Conservation (phyloP, 257 asterid genomes). For the Scutellaria galericulata region DNA sequence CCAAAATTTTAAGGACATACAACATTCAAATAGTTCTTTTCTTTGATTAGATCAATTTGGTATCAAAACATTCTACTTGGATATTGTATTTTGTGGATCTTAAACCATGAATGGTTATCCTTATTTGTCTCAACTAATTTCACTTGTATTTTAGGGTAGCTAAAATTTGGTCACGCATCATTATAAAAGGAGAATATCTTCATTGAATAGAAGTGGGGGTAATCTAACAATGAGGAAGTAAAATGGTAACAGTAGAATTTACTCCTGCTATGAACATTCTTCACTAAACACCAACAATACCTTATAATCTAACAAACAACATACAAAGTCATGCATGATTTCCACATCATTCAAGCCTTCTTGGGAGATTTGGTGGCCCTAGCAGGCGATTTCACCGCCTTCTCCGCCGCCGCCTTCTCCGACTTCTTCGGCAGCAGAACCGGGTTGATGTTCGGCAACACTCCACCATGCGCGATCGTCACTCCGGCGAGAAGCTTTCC, state of each 20-base stretch:
- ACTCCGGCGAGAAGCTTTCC: conserved; percentile 34
- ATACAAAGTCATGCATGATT: no score
- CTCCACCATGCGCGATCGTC: conserved; percentile 35
- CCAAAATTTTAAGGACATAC: no score
- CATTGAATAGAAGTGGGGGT: not conserved
- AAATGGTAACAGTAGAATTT: not conserved
- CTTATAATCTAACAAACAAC: not conserved
- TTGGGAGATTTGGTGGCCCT: conserved; percentile 53
- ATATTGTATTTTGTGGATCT: no score
- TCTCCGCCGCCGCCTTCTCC: conserved; percentile 34
- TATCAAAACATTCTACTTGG: no score
- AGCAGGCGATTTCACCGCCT: conserved; percentile 42
- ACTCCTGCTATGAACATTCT: conserved; percentile 10
- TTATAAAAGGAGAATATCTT: not conserved
- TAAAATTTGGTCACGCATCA: no score
- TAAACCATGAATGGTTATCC: no score
- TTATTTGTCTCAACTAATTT: no score
- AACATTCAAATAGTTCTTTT: no score
- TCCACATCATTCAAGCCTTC: conserved; percentile 27
- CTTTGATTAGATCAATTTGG: no score
- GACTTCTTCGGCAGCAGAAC: conserved; percentile 32
- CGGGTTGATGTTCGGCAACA: conserved; percentile 35
- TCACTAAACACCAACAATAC: conserved; percentile 16
- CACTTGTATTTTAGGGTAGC: no score
- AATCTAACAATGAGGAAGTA: conserved; percentile 3